Percentiles rank a stretch among this genome's conserved stretches.
Evolutionary conservation across 352 stramenopile genomes (phyloP).

Genomic region (Phytopythium sindhum): DNA sequence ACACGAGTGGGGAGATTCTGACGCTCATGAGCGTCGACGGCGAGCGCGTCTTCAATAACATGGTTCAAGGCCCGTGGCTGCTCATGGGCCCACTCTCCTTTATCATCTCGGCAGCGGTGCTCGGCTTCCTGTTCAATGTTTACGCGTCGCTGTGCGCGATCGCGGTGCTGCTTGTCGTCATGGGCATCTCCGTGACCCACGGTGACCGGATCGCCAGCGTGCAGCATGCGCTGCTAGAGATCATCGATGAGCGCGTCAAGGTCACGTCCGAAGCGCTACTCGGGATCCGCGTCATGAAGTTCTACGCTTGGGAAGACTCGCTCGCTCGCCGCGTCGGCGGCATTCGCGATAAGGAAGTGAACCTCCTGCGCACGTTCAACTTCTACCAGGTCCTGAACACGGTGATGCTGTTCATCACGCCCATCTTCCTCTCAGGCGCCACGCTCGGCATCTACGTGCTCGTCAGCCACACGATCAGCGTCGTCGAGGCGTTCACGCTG

Average conservation of each 20-base stretch:
- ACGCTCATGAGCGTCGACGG: slow-evolving; percentile 40
- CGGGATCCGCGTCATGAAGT: slow-evolving; percentile 88
- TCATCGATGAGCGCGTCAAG: slow-evolving; percentile 86
- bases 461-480: slow-evolving; percentile 18
- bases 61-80: slow-evolving; percentile 25
- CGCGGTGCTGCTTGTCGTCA: slow-evolving; percentile 16
- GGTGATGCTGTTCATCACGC: slow-evolving; percentile 33
- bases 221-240: slow-evolving; percentile 17
- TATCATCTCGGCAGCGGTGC: slow-evolving; percentile 18
- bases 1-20: slow-evolving; percentile 34
- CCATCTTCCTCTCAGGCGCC: slow-evolving; percentile 21
- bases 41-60: slow-evolving; percentile 31
- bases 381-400: slow-evolving; percentile 37
- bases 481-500: slow-evolving; percentile 29
- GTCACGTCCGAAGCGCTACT: slow-evolving; percentile 90
- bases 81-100: slow-evolving; percentile 25
- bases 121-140: slow-evolving; percentile 27
- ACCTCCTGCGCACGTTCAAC: slow-evolving; percentile 33
- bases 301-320: slow-evolving; percentile 79
- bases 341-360: slow-evolving; percentile 41
- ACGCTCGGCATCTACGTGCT: slow-evolving; percentile 26
- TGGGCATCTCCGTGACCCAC: slow-evolving; percentile 14
- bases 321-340: slow-evolving; percentile 29
- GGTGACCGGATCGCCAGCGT: slow-evolving; percentile 15
- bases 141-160: slow-evolving; percentile 11